Percentiles rank a stretch among this genome's conserved stretches.
Evolutionary conservation across 805 yeast genomes (phyloP).

Genomic region (Ascoidea tarda): DNA sequence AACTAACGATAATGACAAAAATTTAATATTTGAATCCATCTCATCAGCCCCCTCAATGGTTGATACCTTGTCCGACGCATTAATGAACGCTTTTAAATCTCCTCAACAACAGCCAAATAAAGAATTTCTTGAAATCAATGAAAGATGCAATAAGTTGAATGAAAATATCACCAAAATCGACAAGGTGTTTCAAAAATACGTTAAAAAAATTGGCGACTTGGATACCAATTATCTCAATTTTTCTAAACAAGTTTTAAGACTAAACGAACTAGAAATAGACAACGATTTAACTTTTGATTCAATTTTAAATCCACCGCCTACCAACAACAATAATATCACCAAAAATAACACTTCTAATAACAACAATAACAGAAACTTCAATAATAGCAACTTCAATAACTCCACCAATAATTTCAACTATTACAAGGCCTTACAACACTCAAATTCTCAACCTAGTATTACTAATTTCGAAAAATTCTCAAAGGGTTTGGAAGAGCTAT

Average conservation of each 20-base stretch:
- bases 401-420: not conserved
- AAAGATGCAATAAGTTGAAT: conserved; percentile 69
- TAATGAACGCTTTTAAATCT: conserved; percentile 83
- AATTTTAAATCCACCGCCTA: not conserved
- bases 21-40: not conserved
- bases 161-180: conserved; percentile 74
- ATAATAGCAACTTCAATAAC: conserved; percentile 2
- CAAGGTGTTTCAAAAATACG: conserved; percentile 56
- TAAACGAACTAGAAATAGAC: conserved; percentile 43
- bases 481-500: conserved; percentile 29
- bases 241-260: conserved; percentile 50
- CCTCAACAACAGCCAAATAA: conserved; percentile 40
- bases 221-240: conserved; percentile 62
- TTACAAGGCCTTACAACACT: too few species aligned
- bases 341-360: not conserved
- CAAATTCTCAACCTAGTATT: not conserved
- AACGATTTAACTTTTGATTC: conserved; percentile 9
- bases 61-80: conserved; percentile 62
- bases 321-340: not conserved
- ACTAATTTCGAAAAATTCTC: conserved; percentile 22
- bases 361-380: not conserved
- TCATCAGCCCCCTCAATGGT: conserved; percentile 15
- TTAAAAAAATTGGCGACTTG: conserved; percentile 59
- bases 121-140: conserved; percentile 74
- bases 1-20: conserved; percentile 9